phyloP scores from a whole-genome alignment of 2,329 filamentous ascomycete species.

The Penicillium sp. region DNA sequence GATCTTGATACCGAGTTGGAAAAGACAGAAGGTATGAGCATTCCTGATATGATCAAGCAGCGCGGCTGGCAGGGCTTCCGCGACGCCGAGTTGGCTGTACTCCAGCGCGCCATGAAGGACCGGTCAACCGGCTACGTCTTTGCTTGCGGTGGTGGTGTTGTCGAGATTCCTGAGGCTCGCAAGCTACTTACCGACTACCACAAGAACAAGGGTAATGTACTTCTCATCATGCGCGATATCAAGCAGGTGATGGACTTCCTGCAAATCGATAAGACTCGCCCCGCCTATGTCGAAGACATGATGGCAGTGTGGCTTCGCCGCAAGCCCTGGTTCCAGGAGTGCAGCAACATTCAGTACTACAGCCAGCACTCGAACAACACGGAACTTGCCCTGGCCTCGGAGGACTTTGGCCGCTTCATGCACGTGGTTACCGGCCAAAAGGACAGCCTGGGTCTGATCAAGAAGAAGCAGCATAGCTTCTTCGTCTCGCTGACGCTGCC shows the following conservation, averaged over 20 bases:
- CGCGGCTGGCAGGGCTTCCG: constrained; percentile 87
- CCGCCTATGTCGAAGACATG: constrained; percentile 90
- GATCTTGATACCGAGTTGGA: constrained; percentile 90
- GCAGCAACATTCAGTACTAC: constrained; percentile 92
- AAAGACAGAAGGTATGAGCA: constrained; percentile 64
- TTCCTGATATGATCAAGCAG: constrained; percentile 76
- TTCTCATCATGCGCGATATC: constrained; percentile 83
- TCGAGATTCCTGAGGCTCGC: constrained; percentile 77
- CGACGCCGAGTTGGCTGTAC: constrained; percentile 67
- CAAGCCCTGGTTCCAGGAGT: constrained; percentile 84
- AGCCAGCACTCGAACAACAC: constrained; percentile 61
- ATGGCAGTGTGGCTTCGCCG: constrained; percentile 83
- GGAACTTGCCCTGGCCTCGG: constrained; percentile 51
- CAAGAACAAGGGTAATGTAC: constrained; percentile 71
- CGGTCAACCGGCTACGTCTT: constrained; percentile 74
- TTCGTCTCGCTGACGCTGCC: constrained; percentile 89
- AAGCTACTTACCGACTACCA: constrained; percentile 70
- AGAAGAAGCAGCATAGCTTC: constrained; percentile 69
- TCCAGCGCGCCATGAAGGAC: constrained; percentile 69
- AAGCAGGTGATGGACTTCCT: constrained; percentile 85
- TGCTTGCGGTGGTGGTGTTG: constrained; percentile 88
- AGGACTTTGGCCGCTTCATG: constrained; percentile 71
- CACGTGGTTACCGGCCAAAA: constrained; percentile 61
- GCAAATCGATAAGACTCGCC: constrained; percentile 79
- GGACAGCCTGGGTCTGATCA: constrained; percentile 54